phyloP scores from a whole-genome alignment of 768 basidiomycete genomes.

The Austroboletus festivus region DNA sequence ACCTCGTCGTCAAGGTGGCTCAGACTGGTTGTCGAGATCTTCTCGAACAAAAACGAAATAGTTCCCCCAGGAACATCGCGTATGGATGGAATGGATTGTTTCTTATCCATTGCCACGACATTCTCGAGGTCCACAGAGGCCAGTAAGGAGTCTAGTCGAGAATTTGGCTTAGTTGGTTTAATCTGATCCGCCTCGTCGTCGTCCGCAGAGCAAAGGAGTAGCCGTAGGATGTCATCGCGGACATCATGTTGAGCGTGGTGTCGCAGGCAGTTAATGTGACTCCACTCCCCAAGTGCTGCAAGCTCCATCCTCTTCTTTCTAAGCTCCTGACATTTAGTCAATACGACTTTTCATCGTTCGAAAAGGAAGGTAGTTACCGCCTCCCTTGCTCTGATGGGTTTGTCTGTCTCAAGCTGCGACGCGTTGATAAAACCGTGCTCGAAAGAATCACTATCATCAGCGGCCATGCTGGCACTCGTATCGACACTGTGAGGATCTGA shows the following conservation, averaged over 20 bases:
- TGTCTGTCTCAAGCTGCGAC: conserved; percentile 51
- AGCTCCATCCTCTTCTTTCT: conserved; percentile 67
- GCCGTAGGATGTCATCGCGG: conserved; percentile 63
- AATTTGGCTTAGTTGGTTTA: conserved; percentile 16
- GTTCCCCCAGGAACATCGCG: conserved; percentile 60
- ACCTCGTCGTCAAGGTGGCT: conserved; percentile 1
- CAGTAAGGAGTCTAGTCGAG: conserved; percentile 34
- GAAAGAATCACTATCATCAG: conserved; percentile 28
- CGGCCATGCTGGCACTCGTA: conserved; percentile 14
- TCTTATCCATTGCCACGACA: conserved; percentile 36
- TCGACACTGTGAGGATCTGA: neutral
- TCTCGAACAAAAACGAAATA: conserved; percentile 76
- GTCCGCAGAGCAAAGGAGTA: conserved; percentile 33
- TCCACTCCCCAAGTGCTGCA: conserved; percentile 77
- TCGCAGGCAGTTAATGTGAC: conserved; percentile 73
- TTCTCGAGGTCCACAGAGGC: conserved; percentile 49
- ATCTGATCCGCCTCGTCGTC: conserved; percentile 10
- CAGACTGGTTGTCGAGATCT: conserved; percentile 33
- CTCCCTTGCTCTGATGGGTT: conserved; percentile 46
- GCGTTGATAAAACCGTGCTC: conserved; percentile 60
- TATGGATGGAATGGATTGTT: conserved; percentile 37
- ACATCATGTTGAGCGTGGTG: conserved; percentile 44
- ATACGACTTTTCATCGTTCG: neutral
- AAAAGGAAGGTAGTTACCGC: conserved; percentile 40
- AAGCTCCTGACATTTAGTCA: conserved; percentile 45